Conservation (phyloP, 1,139 yeast species). For the Yamadazyma diospyri region DNA sequence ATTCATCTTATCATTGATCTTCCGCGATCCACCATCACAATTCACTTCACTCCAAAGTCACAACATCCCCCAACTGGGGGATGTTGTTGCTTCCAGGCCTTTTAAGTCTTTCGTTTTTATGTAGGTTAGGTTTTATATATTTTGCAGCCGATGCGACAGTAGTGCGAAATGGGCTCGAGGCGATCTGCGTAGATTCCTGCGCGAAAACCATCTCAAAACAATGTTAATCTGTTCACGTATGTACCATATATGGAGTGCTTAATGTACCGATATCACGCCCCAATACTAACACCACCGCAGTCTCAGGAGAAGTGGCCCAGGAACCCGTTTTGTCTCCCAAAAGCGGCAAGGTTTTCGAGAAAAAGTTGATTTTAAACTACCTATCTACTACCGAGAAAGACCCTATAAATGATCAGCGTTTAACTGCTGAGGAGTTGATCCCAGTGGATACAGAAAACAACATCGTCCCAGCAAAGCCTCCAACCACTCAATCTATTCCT, state of each 20-base stretch:
- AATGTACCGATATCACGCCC: too few species aligned
- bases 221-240: slow-evolving; percentile 10
- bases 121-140: too few species aligned
- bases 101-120: not conserved
- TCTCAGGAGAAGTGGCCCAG: slow-evolving; percentile 66
- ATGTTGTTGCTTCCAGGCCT: not conserved
- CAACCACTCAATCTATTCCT: slow-evolving; percentile 70
- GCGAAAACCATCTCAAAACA: slow-evolving; percentile 3
- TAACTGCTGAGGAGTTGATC: slow-evolving; percentile 58
- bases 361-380: slow-evolving; percentile 56
- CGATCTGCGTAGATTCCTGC: not conserved
- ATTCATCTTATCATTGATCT: slow-evolving; percentile 2
- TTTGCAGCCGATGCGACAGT: too few species aligned
- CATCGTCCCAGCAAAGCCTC: slow-evolving; percentile 44
- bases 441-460: slow-evolving; percentile 29
- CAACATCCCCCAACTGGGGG: too few species aligned
- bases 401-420: slow-evolving; percentile 67
- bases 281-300: slow-evolving; percentile 16
- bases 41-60: too few species aligned
- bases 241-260: too few species aligned
- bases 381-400: slow-evolving; percentile 66
- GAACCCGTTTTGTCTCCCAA: slow-evolving; percentile 75
- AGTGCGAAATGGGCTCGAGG: too few species aligned
- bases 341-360: slow-evolving; percentile 73
- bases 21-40: too few species aligned